Percentiles rank a stretch among this genome's conserved stretches.
Evolutionary conservation across 148 eudicot genomes (phyloP).

Genomic region (Nepenthes mirabilis): DNA sequence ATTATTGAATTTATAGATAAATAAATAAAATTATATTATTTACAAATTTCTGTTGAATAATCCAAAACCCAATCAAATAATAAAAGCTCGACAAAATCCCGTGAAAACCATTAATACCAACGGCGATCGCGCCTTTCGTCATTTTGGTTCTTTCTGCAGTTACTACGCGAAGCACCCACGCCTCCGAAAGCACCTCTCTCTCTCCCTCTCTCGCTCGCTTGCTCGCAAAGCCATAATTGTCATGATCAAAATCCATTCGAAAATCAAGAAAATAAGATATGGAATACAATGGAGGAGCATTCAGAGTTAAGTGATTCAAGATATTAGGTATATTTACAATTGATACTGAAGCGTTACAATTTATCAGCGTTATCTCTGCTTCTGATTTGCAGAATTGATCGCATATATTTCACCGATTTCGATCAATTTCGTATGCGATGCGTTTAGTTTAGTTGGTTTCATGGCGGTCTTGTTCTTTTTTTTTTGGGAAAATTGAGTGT

Average conservation of each 20-base stretch:
- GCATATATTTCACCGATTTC: no score
- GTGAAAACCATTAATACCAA: constrained; percentile 37
- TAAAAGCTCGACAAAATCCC: constrained; percentile 1
- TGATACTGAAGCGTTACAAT: background rate
- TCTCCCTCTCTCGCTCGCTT: background rate
- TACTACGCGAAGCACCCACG: constrained; percentile 1
- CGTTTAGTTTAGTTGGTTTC: background rate
- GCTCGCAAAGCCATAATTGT: background rate
- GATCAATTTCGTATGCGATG: background rate
- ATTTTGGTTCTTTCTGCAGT: constrained; percentile 10
- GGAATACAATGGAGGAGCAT: no score
- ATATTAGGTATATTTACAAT: no score
- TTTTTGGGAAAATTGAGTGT: background rate
- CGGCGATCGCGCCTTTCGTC: constrained; percentile 24
- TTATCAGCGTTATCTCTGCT: background rate
- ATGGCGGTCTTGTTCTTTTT: background rate
- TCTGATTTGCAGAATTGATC: no score
- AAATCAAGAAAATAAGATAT: no score
- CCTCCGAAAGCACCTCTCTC: background rate
- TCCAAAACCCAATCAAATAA: no score
- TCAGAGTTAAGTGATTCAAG: no score
- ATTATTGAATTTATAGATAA: no score
- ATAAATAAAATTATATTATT: no score
- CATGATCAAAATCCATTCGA: no score
- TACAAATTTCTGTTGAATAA: no score